Evolutionary conservation across 441 rosid genomes (phyloP).

Genomic region (Erodium trifolium): DNA sequence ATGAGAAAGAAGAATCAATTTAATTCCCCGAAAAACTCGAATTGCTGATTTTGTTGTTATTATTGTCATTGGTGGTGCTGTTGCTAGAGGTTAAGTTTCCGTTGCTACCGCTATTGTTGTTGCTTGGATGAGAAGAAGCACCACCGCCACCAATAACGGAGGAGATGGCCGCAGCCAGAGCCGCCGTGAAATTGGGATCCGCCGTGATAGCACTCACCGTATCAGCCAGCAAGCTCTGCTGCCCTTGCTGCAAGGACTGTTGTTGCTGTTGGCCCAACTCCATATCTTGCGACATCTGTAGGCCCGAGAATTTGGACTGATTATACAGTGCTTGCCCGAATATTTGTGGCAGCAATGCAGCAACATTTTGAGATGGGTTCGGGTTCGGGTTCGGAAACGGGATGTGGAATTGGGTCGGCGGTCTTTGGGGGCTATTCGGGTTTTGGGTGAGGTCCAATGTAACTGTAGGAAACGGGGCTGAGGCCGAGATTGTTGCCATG

Average conservation of each 20-base stretch:
- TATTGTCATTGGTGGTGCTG: too few species aligned
- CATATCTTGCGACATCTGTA: not conserved
- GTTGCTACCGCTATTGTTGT: not conserved
- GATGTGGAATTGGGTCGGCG: conserved; percentile 29
- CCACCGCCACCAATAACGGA: conserved; percentile 22
- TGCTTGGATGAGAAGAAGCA: not conserved
- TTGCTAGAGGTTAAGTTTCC: not conserved
- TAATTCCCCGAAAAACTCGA: conserved; percentile 30
- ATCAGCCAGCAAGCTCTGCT: conserved; percentile 14
- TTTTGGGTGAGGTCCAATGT: conserved; percentile 67
- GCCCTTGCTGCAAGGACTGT: not conserved
- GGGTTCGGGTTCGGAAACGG: conserved; percentile 16
- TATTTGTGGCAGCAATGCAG: too few species aligned
- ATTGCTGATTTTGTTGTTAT: conserved; percentile 24
- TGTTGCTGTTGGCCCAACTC: not conserved
- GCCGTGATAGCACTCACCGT: conserved; percentile 20
- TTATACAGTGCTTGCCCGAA: conserved; percentile 13
- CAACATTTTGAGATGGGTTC: not conserved
- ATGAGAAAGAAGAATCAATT: not conserved
- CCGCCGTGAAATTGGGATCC: conserved; percentile 36
- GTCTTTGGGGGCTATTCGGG: conserved; percentile 37
- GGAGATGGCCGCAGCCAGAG: conserved; percentile 35
- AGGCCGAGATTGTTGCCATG: conserved; percentile 69
- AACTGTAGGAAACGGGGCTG: conserved; percentile 70
- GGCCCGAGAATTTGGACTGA: conserved; percentile 66